Percentiles rank a stretch among this genome's conserved stretches.
phyloP scores from a whole-genome alignment of 805 yeast species.

The Peterozyma xylosa region DNA sequence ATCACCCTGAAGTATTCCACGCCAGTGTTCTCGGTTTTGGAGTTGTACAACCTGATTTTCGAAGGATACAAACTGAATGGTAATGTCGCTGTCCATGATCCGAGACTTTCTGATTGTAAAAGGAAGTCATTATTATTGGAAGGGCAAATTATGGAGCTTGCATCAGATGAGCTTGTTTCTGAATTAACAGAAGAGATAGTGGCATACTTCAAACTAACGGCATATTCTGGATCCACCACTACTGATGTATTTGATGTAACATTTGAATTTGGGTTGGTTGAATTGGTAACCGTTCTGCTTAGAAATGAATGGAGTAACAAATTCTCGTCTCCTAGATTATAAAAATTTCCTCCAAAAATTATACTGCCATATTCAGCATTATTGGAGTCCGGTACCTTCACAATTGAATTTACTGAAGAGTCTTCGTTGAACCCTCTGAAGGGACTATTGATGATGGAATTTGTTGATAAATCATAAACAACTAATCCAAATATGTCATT shows the following conservation, averaged over 20 bases:
- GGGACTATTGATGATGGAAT: slow-evolving; percentile 39
- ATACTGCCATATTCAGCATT: slow-evolving; percentile 37
- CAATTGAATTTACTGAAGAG: slow-evolving; percentile 56
- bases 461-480: slow-evolving; percentile 45
- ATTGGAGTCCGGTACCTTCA: slow-evolving; percentile 30
- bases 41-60: slow-evolving; percentile 64
- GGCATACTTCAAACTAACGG: slow-evolving; percentile 53
- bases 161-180: slow-evolving; percentile 18
- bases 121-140: slow-evolving; percentile 44
- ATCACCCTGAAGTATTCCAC: slow-evolving; percentile 62
- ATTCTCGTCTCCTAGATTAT: slow-evolving; percentile 46
- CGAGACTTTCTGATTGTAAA: slow-evolving; percentile 37
- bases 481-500: slow-evolving; percentile 47
- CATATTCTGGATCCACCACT: slow-evolving; percentile 48
- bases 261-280: slow-evolving; percentile 19
- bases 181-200: slow-evolving; percentile 40
- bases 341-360: slow-evolving; percentile 75
- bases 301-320: slow-evolving; percentile 28
- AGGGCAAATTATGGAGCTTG: slow-evolving; percentile 52
- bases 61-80: slow-evolving; percentile 58
- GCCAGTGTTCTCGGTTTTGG: slow-evolving; percentile 37
- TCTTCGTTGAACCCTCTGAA: slow-evolving; percentile 71
- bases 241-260: slow-evolving; percentile 29
- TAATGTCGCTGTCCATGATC: slow-evolving; percentile 57
- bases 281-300: slow-evolving; percentile 15